Evolutionary conservation across 257 asterid species (phyloP).

Genomic region (Leonotis leonurus): DNA sequence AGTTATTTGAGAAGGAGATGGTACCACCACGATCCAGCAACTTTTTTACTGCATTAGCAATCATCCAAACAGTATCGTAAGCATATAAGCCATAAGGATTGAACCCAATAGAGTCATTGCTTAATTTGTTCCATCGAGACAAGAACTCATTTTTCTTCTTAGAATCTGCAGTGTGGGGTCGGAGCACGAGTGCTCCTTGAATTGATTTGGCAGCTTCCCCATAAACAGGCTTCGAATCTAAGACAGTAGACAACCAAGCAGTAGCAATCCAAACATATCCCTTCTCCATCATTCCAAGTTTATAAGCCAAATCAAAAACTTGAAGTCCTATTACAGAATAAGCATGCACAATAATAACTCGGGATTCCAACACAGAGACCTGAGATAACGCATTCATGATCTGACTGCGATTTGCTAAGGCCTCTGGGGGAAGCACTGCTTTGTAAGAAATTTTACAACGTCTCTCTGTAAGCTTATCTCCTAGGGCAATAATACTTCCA

Average conservation of each 20-base stretch:
- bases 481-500: conserved; percentile 48
- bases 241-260: conserved; percentile 63
- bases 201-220: conserved; percentile 26
- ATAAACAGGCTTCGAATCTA: conserved; percentile 44
- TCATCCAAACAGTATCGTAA: conserved; percentile 73
- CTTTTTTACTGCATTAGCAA: conserved; percentile 53
- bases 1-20: conserved; percentile 50
- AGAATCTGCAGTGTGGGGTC: conserved; percentile 60
- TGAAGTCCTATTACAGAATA: conserved; percentile 40
- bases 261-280: conserved; percentile 88
- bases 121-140: conserved; percentile 50
- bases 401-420: conserved; percentile 26
- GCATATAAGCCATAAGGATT: conserved; percentile 63
- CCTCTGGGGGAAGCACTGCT: conserved; percentile 50
- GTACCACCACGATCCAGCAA: conserved; percentile 50
- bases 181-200: conserved; percentile 62
- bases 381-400: conserved; percentile 33
- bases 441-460: conserved; percentile 58
- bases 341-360: conserved; percentile 58
- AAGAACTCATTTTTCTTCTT: conserved; percentile 39
- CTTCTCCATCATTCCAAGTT: conserved; percentile 59
- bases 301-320: conserved; percentile 46
- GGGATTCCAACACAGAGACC: conserved; percentile 49
- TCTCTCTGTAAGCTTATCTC: conserved; percentile 52
- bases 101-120: conserved; percentile 54